Conservation (phyloP, 768 basidiomycete species). For the Kwoniella pini region DNA sequence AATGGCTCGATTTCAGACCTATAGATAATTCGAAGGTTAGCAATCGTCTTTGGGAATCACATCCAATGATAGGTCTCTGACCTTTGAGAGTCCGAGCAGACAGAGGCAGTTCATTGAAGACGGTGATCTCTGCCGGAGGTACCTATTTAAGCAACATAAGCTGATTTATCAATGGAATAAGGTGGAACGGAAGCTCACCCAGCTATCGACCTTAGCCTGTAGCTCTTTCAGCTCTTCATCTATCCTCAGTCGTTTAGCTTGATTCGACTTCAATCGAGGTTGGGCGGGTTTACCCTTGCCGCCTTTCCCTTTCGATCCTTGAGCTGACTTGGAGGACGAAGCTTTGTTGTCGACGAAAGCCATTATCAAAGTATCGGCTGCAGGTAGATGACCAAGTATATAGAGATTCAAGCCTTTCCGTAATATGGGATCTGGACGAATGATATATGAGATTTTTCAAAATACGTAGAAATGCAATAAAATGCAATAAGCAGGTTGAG, state of each 20-base stretch:
- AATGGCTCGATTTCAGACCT: constrained; percentile 86
- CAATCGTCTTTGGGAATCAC: no score
- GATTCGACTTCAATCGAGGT: constrained; percentile 41
- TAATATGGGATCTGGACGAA: no score
- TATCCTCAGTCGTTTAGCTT: constrained; percentile 42
- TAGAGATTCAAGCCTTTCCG: no score
- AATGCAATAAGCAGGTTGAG: no score
- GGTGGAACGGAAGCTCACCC: constrained; percentile 38
- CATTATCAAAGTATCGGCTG: not conserved
- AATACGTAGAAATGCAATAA: no score
- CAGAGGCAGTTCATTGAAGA: constrained; percentile 75
- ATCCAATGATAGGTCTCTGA: no score
- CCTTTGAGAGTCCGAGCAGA: constrained; percentile 75
- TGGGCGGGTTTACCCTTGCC: constrained; percentile 19
- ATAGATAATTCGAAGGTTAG: no score
- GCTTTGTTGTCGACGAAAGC: constrained; percentile 21
- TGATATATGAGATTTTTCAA: no score
- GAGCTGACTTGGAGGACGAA: constrained; percentile 8
- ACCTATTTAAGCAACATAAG: constrained; percentile 56
- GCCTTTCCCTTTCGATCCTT: constrained; percentile 5
- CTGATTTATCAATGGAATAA: not conserved
- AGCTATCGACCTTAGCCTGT: constrained; percentile 48
- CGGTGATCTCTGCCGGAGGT: constrained; percentile 60
- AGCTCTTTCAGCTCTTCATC: constrained; percentile 52
- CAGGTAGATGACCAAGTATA: no score